These are phyloP conservation scores for Penicillium herquei DNA, from an alignment of 495 filamentous ascomycete species.

Conservation along the genomic window DNA sequence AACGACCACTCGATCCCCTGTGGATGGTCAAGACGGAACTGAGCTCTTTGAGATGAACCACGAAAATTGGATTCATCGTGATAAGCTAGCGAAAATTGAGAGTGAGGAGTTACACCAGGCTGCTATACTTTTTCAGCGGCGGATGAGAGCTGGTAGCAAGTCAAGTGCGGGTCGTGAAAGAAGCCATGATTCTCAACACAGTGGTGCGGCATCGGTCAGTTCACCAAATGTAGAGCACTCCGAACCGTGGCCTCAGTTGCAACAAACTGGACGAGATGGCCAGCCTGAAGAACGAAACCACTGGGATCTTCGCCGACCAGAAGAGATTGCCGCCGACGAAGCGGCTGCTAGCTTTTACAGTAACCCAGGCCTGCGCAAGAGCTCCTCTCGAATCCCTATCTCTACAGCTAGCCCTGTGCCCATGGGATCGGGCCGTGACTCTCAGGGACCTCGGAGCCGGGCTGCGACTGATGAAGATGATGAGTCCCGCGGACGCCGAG, in stretches of 20 bases:
- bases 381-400: constrained; percentile 79
- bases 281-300: constrained; percentile 36
- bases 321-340: constrained; percentile 73
- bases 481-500: constrained; percentile 61
- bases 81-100: constrained; percentile 93
- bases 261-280: constrained; percentile 34
- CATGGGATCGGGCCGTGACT: constrained; percentile 72
- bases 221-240: constrained; percentile 32
- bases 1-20: constrained; percentile 22
- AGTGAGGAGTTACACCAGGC: constrained; percentile 88
- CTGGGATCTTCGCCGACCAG: constrained; percentile 76
- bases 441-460: constrained; percentile 62
- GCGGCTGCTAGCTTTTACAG: constrained; percentile 42
- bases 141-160: constrained; percentile 57
- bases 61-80: constrained; percentile 88
- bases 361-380: constrained; percentile 44
- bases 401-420: constrained; percentile 73
- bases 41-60: constrained; percentile 25
- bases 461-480: constrained; percentile 48
- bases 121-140: constrained; percentile 67
- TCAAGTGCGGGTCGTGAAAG: constrained; percentile 52
- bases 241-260: constrained; percentile 39
- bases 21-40: constrained; percentile 19
- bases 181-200: constrained; percentile 49
- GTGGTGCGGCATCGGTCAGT: constrained; percentile 26